These are phyloP conservation scores for Achaetomium macrosporum DNA, from an alignment of 2,329 filamentous ascomycete genomes.

Conservation along the genomic window DNA sequence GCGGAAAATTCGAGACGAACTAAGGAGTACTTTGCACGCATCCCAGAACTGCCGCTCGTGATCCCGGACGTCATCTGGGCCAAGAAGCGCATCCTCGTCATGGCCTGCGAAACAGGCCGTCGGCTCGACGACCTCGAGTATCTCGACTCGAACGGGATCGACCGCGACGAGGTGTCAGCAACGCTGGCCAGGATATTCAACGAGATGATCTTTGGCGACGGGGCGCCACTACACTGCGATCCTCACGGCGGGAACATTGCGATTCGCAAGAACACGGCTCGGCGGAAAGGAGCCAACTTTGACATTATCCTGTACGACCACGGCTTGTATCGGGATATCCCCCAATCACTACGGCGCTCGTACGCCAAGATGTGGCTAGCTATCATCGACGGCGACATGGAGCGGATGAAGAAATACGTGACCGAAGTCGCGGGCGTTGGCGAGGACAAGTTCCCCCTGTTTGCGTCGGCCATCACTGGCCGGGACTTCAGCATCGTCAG, in stretches of 20 bases:
- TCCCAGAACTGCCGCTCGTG: slow-evolving; percentile 72
- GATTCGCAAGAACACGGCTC: slow-evolving; percentile 66
- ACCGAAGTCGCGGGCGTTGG: slow-evolving; percentile 82
- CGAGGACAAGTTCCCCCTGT: slow-evolving; percentile 88
- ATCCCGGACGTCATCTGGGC: slow-evolving; percentile 90
- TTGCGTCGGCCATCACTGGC: slow-evolving; percentile 93
- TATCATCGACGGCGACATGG: slow-evolving; percentile 83
- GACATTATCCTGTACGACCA: slow-evolving; percentile 96
- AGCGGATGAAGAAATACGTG: slow-evolving; percentile 80
- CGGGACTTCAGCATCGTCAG: slow-evolving; percentile 78
- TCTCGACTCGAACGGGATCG: slow-evolving; percentile 78
- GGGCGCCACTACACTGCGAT: slow-evolving; percentile 90
- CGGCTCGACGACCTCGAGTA: slow-evolving; percentile 86
- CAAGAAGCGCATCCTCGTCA: slow-evolving; percentile 82
- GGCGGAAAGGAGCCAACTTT: slow-evolving; percentile 65
- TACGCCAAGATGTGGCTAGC: slow-evolving; percentile 98
- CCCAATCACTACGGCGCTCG: slow-evolving; percentile 66
- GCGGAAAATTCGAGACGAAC: slow-evolving; percentile 77
- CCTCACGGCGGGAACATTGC: slow-evolving; percentile 96
- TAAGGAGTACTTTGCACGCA: slow-evolving; percentile 70
- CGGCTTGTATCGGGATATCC: slow-evolving; percentile 91
- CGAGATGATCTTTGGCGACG: slow-evolving; percentile 95
- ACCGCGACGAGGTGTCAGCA: slow-evolving; percentile 91
- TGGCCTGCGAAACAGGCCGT: slow-evolving; percentile 85
- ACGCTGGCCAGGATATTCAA: slow-evolving; percentile 91